phyloP scores from a whole-genome alignment of 1,284 basidiomycete genomes.

The Sphaerobolus stellatus region DNA sequence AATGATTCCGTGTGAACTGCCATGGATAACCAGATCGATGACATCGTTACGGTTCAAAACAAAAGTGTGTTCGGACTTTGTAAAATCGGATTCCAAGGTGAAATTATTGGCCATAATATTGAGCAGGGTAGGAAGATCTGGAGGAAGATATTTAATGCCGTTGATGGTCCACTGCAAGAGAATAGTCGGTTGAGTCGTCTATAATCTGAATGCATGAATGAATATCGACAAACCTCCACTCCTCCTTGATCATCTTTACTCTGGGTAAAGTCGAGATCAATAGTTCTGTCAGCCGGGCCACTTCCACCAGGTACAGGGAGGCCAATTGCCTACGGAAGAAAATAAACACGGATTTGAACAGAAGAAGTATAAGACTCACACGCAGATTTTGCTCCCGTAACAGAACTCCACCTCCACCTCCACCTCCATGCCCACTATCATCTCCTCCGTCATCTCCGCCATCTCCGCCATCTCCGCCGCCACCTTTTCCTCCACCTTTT shows the following conservation, averaged over 20 bases:
- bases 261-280: constrained; percentile 7
- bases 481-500: too few relatives aligned
- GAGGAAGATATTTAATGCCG: constrained; percentile 12
- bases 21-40: constrained; percentile 9
- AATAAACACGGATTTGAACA: constrained; percentile 18
- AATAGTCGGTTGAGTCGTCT: constrained; percentile 31
- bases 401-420: too few relatives aligned
- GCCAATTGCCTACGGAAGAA: constrained; percentile 17
- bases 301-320: not conserved
- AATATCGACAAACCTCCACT: not conserved
- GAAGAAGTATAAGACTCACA: constrained; percentile 12
- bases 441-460: too few relatives aligned
- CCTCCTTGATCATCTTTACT: not conserved
- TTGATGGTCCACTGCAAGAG: constrained; percentile 10
- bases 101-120: constrained; percentile 5
- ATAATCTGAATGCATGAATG: not conserved
- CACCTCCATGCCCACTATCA: too few relatives aligned
- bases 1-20: not conserved
- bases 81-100: constrained; percentile 3
- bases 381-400: not conserved
- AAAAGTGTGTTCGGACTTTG: constrained; percentile 4
- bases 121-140: constrained; percentile 9
- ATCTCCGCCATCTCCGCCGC: too few relatives aligned
- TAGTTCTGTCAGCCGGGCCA: constrained; percentile 6
- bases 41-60: constrained; percentile 6